phyloP scores from a whole-genome alignment of 106 monocot genomes.

The Triglochin maritima region DNA sequence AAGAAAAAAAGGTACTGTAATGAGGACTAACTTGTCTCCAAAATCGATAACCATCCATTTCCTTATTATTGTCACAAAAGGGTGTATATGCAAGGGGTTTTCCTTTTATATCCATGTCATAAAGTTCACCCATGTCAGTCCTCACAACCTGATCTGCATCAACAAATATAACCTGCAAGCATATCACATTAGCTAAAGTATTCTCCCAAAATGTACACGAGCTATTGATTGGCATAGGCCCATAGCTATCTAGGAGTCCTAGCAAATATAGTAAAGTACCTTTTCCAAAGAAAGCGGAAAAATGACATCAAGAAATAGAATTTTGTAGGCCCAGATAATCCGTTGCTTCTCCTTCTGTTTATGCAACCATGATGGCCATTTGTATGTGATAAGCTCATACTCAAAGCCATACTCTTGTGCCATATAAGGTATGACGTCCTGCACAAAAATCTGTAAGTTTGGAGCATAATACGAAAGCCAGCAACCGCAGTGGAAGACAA shows the following conservation, averaged over 20 bases:
- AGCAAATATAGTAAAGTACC: slow-evolving; percentile 24
- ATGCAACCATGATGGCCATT: slow-evolving; percentile 99
- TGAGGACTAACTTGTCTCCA: slow-evolving; percentile 75
- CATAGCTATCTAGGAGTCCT: not conserved
- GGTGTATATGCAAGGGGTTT: slow-evolving; percentile 94
- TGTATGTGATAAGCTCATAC: slow-evolving; percentile 95
- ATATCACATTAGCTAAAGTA: not conserved
- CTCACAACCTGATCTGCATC: slow-evolving; percentile 98
- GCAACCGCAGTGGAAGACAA: not conserved
- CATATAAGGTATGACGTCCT: slow-evolving; percentile 98
- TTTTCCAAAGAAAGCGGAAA: slow-evolving; percentile 88
- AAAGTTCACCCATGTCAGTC: slow-evolving; percentile 92
- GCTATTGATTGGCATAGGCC: too few species aligned
- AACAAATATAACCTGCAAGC: slow-evolving; percentile 95
- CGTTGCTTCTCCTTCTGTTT: slow-evolving; percentile 98
- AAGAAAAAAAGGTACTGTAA: not conserved
- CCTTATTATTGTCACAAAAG: slow-evolving; percentile 98
- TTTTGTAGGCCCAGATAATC: slow-evolving; percentile 99
- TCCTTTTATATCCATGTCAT: slow-evolving; percentile 98
- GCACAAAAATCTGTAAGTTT: not conserved
- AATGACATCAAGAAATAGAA: slow-evolving; percentile 96
- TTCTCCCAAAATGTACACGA: too few species aligned
- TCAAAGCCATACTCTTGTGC: slow-evolving; percentile 91
- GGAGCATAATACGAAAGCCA: not conserved
- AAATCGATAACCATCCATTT: slow-evolving; percentile 98